Evolutionary conservation across 2,329 filamentous ascomycete genomes (phyloP).

Genomic region (Epichloe baconii): DNA sequence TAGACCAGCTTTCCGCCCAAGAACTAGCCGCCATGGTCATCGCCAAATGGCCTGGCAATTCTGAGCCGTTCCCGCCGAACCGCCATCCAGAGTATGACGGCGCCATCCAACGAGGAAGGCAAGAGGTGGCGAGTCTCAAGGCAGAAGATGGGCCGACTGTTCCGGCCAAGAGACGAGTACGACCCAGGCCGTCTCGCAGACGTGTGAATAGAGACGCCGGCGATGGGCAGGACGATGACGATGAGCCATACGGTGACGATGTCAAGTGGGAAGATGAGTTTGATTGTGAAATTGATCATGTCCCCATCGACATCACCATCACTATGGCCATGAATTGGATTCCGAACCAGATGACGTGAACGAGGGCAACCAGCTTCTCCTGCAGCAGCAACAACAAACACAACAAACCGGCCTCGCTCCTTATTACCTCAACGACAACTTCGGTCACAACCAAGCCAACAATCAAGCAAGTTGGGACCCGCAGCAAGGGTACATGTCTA

Average conservation of each 20-base stretch:
- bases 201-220: background rate
- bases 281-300: no score
- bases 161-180: background rate
- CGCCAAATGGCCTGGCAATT: background rate
- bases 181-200: background rate
- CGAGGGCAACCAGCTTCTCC: background rate
- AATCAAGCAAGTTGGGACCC: background rate
- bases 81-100: background rate
- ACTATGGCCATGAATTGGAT: no score
- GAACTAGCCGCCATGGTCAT: background rate
- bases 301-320: no score
- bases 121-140: background rate
- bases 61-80: background rate
- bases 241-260: background rate
- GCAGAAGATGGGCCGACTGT: background rate
- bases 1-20: background rate
- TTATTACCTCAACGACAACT: background rate
- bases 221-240: background rate
- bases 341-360: background rate
- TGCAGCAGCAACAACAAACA: background rate
- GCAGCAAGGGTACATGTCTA: background rate
- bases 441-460: background rate
- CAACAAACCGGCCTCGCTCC: background rate
- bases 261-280: background rate
- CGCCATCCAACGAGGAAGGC: background rate